Evolutionary conservation across 306 rosid species (phyloP), one percentile per base, ranked within the genome.

Genomic region (Cucumis hystrix): DNA sequence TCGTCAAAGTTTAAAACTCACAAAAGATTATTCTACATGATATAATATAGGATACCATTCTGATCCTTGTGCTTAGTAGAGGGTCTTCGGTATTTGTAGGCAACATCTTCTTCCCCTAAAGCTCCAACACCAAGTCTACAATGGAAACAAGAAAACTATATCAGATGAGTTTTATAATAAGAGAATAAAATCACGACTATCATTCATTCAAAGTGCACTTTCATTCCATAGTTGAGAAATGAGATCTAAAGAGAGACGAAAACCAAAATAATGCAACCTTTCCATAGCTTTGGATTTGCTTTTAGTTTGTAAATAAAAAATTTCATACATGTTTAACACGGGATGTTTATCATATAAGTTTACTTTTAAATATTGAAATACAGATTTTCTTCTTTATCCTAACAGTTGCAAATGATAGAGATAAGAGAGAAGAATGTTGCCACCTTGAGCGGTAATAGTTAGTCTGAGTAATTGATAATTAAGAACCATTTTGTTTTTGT

Each of bases 91-190:
- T 45, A 80, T 79, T 76, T 41, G 79, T 16, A 28, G 40, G 6
- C 37, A 4, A 10, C 37, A 14, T 28, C 80, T 83, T 79, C 80
- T 80, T 55, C 79, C 77, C 75, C 83, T 89, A 85, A 77, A 95
- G 90, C 97, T 95, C 99, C 91, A 95, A 85, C 86, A 95, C 99
- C 92, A 90, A 87, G 86, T 95, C 97, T 95, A 79, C 86, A 83
- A 81, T 80, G 69, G 76, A 87, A 85, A 73, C 12, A 76, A 81
- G 64, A 77, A 43, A 54, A 81, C 77, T 83, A 86, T 78, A 60
- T 54, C 77, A 49, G 60, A 47, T 72, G 67, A 30, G 52, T n/a
- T 23, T 78, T 78, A 28, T 67, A 33, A 41, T 67, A 10, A 40
- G 11, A 64, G 4, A 47, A 16, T 23, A 72, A 69, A 25, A 60